Base-by-base conservation (phyloP, 2,329 filamentous ascomycete species). In the Pestalotiopsis sp. region DNA sequence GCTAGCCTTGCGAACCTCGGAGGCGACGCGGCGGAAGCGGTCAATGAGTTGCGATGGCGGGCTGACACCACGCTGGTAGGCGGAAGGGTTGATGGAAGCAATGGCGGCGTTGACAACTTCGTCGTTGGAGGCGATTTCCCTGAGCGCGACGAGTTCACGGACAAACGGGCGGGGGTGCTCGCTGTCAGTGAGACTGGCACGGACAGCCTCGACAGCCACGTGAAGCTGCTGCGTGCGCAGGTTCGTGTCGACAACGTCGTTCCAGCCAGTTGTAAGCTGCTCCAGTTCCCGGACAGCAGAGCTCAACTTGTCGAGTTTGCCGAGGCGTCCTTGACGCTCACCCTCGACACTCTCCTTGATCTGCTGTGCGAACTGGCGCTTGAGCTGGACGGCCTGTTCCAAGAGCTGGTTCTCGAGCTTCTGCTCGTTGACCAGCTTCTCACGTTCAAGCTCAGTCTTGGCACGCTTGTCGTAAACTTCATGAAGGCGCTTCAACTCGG, bases 161-260 rank as follows among this genome's bases (percentile, higher is more conserved):
- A 97, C 89, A 80, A 99, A 99, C 3, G 96, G 96, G 57, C 90
- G 88, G 23, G 95, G 93, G 74, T 91, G 87, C 58, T 90, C 84
- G 13, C 91, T 87, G 72, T 92, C 91, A 77, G 94, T 91, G 25
- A 98, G 88, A 64, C 92, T 93, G 68, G 93, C 90, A 73, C 93
- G 92, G 65, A 98, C 94, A 52, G 95, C 94, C 79, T 99, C 96
- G 38, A 98, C 92, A 23, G 96, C 96, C 45, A 99, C 94, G 78
- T 98, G 94, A 36, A 99, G 90, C 82, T 98, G 95, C 82, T 99
- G 96, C 0, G 96, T 98, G 81, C 93, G 92, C 71, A 98, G 88
- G 82, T 96, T 98, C 70, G 89, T 86, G 78, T 98, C 94, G 25
- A 99, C 90, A 49, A 98, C 93, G 56, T 91, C 89, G 81, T 95